Evolutionary conservation across 306 rosid genomes (phyloP).

Genomic region (Hylodesmum podocarpum): DNA sequence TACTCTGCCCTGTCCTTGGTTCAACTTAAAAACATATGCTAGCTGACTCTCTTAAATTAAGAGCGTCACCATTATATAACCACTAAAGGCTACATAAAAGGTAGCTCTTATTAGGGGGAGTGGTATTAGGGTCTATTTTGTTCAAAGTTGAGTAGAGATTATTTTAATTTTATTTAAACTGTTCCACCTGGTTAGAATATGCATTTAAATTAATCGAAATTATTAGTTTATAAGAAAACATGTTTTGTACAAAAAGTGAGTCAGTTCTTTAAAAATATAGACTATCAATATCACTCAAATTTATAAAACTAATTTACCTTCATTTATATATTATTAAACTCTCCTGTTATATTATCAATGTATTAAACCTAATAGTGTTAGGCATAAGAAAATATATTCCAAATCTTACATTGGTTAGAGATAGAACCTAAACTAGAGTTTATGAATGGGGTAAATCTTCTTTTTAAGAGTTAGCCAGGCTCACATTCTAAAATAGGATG

Average conservation of each 20-base stretch:
- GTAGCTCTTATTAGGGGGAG: not conserved
- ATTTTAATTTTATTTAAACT: not conserved
- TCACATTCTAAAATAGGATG: too few species aligned
- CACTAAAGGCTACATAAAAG: not conserved
- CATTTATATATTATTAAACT: too few species aligned
- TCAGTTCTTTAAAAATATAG: too few species aligned
- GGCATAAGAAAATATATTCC: too few species aligned
- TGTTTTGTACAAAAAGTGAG: not conserved
- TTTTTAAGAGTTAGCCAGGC: too few species aligned
- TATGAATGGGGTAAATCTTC: too few species aligned
- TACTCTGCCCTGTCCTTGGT: not conserved
- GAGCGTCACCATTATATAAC: not conserved
- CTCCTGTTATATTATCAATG: too few species aligned
- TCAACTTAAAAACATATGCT: not conserved
- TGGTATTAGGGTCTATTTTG: not conserved
- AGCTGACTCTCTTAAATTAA: not conserved
- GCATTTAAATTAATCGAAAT: not conserved
- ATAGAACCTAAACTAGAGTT: too few species aligned
- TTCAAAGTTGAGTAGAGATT: not conserved
- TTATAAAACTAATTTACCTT: too few species aligned
- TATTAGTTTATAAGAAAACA: not conserved
- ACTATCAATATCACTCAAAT: too few species aligned
- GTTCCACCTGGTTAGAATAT: not conserved
- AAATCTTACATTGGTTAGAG: too few species aligned
- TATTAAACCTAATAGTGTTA: too few species aligned